These are phyloP conservation scores for Solidago caesia DNA, from an alignment of 129 eudicot genomes.

Conservation along the genomic window DNA sequence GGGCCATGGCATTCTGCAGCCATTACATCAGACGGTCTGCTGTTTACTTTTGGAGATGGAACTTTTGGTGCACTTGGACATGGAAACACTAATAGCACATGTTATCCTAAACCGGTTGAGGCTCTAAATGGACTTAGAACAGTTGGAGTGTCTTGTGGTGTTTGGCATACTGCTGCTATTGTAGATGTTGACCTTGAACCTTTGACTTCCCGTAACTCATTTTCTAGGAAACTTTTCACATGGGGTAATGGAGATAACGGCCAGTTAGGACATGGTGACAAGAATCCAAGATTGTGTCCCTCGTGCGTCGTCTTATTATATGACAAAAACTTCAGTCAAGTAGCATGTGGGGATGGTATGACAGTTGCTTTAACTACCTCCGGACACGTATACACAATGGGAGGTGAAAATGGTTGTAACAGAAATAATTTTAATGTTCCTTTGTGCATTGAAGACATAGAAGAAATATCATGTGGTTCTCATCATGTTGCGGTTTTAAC, in stretches of 20 bases:
- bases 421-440: too few relatives aligned
- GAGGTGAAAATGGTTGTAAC: background rate
- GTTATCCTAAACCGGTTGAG: background rate
- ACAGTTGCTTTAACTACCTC: background rate
- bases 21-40: background rate
- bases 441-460: too few relatives aligned
- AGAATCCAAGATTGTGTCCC: background rate
- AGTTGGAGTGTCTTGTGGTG: background rate
- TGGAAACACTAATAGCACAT: background rate
- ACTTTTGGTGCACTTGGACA: background rate
- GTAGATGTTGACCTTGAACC: background rate
- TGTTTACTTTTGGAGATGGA: background rate
- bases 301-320: background rate
- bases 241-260: background rate
- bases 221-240: background rate
- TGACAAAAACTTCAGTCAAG: background rate
- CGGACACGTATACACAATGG: background rate
- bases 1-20: background rate
- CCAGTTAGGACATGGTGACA: background rate
- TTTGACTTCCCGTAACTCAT: background rate
- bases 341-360: background rate
- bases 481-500: too few relatives aligned
- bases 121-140: background rate
- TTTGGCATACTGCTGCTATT: conserved; percentile 2
- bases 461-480: too few relatives aligned